Base-by-base conservation (phyloP, 2,329 filamentous ascomycete species). In the Calonectria henricotiae region DNA sequence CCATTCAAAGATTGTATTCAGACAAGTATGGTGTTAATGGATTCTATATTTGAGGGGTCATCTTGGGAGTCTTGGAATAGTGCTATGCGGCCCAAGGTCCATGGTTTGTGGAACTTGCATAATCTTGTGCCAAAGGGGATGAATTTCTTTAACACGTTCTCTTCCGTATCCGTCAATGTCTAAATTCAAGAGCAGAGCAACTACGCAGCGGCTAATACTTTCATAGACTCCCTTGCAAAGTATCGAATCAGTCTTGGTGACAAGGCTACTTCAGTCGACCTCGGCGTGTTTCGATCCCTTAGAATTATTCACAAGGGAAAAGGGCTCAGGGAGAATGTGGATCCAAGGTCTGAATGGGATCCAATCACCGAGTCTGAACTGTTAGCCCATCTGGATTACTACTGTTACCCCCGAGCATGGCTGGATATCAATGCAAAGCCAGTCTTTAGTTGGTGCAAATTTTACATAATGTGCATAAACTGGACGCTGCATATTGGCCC, bases 151-250 rank as follows among this genome's bases (percentile, higher is more conserved):
- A 30, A 43, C 13, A 43, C 43, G 35, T 60, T 60, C 37, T 25
- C 55, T 6, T 60, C 55, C 1, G 37, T 43, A 5, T 60, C 55
- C 4, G 55, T 20, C 9, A 8, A 43, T 20, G 37, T 60, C 6
- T 37, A 35, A 12, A 17, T 43, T 25, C 35, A 35, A 43, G 55
- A 37, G 20, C 55, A 60, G 23, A 43, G 35, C 15, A 43, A 43
- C 13, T 60, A 43, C n/a, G 35, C 55, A 6, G 37, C 35, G n/a
- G 55, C 35, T 35, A 60, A 60, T 20, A 60, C 55, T 5, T 60
- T 60, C 37, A 20, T n/a, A 20, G 23, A 43, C 37, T 41, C 23
- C 7, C 20, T 60, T 12, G 55, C 35, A 25, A 43, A 43, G 20
- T 43, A 60, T 6, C 37, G 35, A 23, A 39, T 60, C 25, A 43